Conservation (phyloP, 1,284 basidiomycete species). For the Blastosporella zonata region DNA sequence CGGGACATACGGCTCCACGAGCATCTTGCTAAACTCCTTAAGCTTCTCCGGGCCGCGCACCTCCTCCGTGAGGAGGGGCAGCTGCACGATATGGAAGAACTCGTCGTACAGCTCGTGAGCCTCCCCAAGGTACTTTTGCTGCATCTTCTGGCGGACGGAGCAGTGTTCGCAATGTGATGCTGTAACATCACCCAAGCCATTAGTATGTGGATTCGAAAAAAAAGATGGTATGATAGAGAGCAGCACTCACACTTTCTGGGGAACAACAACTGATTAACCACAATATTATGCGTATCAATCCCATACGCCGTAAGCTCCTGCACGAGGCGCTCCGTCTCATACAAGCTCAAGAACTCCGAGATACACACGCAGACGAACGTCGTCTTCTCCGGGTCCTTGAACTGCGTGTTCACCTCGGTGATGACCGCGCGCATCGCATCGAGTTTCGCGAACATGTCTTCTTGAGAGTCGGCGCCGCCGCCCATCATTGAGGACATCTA, state of each 20-base stretch:
- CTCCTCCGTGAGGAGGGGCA: constrained; percentile 95
- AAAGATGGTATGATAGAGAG: not conserved
- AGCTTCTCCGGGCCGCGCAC: constrained; percentile 94
- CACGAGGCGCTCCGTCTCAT: constrained; percentile 97
- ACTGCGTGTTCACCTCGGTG: constrained; percentile 98
- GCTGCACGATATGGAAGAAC: constrained; percentile 93
- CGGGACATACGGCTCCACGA: constrained; percentile 61
- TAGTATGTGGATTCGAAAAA: constrained; percentile 1
- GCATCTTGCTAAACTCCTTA: constrained; percentile 86
- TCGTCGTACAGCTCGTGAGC: constrained; percentile 96
- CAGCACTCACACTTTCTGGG: constrained; percentile 75
- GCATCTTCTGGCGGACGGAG: constrained; percentile 93
- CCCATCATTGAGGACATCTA: constrained; percentile 96
- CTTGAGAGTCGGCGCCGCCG: constrained; percentile 79
- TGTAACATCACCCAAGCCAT: no score
- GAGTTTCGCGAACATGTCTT: constrained; percentile 98
- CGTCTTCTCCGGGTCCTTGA: constrained; percentile 99
- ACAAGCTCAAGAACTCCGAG: constrained; percentile 96
- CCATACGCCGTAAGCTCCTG: constrained; percentile 96
- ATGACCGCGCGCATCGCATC: constrained; percentile 97
- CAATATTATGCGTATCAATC: constrained; percentile 98
- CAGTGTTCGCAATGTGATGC: constrained; percentile 96
- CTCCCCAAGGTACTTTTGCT: constrained; percentile 93
- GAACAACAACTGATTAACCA: constrained; percentile 96
- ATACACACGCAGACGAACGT: constrained; percentile 99